A percentile compares a stretch with the other conserved stretches of the same genome.
Conservation (phyloP, 2,329 filamentous ascomycete species). For the Microsporum audouinii region DNA sequence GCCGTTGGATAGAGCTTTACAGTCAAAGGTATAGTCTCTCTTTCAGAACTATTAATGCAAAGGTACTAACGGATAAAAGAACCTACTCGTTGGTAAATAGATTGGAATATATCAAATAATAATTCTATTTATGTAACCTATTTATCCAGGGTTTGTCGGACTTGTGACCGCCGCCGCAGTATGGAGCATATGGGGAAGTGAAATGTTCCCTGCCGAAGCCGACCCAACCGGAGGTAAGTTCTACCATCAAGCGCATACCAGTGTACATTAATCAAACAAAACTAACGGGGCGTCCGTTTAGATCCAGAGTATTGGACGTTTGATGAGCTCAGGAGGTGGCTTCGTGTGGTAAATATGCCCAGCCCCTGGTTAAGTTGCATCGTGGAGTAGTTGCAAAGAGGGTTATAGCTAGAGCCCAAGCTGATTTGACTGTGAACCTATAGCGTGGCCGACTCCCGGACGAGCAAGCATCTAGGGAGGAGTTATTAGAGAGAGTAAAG, state of each 20-base stretch:
- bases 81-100: conserved; percentile 53
- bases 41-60: neutral
- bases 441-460: conserved; percentile 55
- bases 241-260: neutral
- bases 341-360: conserved; percentile 53
- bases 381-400: too few relatives aligned
- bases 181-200: conserved; percentile 75
- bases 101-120: neutral
- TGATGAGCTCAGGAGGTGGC: conserved; percentile 70
- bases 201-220: conserved; percentile 62
- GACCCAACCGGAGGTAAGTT: conserved; percentile 66
- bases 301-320: conserved; percentile 63
- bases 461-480: conserved; percentile 47
- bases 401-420: neutral
- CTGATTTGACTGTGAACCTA: conserved; percentile 5
- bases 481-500: conserved; percentile 57
- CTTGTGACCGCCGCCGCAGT: conserved; percentile 69
- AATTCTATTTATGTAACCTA: conserved; percentile 1
- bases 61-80: conserved; percentile 38
- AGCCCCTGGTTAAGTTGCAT: neutral
- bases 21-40: conserved; percentile 49
- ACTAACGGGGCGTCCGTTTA: conserved; percentile 19
- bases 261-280: neutral
- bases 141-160: conserved; percentile 58
- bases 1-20: conserved; percentile 55